Base-by-base conservation (phyloP, 1,284 basidiomycete species). In the Trametes versicolor region DNA sequence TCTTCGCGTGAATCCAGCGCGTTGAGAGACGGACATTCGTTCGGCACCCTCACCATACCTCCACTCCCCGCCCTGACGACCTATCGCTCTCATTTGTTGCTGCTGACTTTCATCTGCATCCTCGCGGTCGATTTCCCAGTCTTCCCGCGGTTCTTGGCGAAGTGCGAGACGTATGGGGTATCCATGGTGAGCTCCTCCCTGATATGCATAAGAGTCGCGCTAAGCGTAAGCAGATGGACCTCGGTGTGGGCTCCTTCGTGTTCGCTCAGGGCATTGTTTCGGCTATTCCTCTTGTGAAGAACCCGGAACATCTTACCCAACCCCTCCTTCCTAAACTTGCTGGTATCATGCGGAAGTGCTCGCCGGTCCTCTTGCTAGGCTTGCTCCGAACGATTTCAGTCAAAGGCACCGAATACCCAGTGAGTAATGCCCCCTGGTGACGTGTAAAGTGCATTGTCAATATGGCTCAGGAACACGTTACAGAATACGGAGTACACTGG, bases 401-500 rank as follows among this genome's bases (percentile, higher is more conserved):
- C 41, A 99, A 99, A 77, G 93, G 95, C 3, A 89, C 91, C 0
- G 95, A 97, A 64, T 99, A 99, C 77, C 97, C 96, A 3, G 95
- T 96, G 77, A 53, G 87, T 75, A 39, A n/a, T n/a, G 21, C 37
- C 6, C 10, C 21, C 55, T 39, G n/a, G 3, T 13, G 9, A 8
- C n/a, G 9, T 36, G 5, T 12, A 15, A 1, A 36, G 7, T 12
- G 1, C 9, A 21, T 29, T 12, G 25, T 60, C 41, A 66, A 56
- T 49, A 66, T 57, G n/a, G 32, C 19, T 4, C 69, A 97, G 95
- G 97, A 99, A 82, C 98, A 99, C 70, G 89, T 94, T 49, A 91
- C 95, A 0, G 97, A 99, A 80, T 99, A 99, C 71, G 98, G 98
- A 1, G 89, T 90, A 0, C 97, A 99, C 74, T 99, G 98, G 98